Evolutionary conservation across 768 basidiomycete species (phyloP), one percentile per base, ranked within the genome.

Genomic region (Collybia mongolica): DNA sequence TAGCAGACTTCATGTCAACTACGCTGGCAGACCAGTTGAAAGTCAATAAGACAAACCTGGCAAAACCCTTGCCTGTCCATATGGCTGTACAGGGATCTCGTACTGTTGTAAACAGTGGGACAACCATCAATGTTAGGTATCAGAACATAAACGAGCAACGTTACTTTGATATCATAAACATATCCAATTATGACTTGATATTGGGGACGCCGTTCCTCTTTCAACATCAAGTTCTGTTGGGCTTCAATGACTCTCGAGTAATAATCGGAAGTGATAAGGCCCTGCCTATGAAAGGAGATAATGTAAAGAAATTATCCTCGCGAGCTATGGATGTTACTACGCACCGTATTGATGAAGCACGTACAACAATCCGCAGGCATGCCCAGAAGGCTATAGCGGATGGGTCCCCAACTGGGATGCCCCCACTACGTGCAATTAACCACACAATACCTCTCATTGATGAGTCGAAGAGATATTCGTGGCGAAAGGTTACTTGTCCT

Each of bases 1-100:
- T 71, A 0, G 71, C 71, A 0, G 75, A 77, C 51, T 75, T 78
- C 46, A 64, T 78, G 22, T 71, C 72, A 0, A 56, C 65, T 0
- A 66, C 58, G 1, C 19, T 76, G 0, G 69, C 65, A 0, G 67
- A 73, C 43, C 75, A 78, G 51, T 48, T 77, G 3, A 59, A 62
- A 1, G 29, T 72, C 0, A 48, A 58, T 23, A 61, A 17, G 62
- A 49, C 39, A 55, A 48, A 54, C 8, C 54, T 76, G 0, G 60
- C 45, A 0, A 61, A 63, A 24, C 74, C 68, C 1, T 17, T 77
- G 1, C 48, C 61, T 0, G 40, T 76, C 0, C 68, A 74, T 12
- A 54, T 79, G 0, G 75, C 74, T 0, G 68, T 73, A 0, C 65
- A 72, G 32, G 76, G 74, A 0, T 77, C 73, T 0, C 46, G 65